Evolutionary conservation across 352 stramenopile genomes (phyloP).

Genomic region (Elongisporangium anandrum): DNA sequence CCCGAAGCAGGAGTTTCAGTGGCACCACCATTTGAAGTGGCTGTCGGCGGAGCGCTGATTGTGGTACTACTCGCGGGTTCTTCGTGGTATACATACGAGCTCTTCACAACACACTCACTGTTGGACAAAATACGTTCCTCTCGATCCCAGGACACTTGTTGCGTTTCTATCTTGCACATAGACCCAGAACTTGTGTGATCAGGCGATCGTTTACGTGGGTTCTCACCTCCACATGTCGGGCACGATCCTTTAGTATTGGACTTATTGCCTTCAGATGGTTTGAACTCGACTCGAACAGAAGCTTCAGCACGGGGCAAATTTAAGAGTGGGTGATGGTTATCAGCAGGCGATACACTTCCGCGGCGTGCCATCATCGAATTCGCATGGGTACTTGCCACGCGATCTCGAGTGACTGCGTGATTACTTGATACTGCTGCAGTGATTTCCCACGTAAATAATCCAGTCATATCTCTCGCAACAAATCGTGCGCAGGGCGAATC

Average conservation of each 20-base stretch:
- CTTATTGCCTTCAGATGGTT: constrained; percentile 17
- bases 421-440: constrained; percentile 23
- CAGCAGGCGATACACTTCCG: neutral
- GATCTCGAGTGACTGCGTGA: neutral
- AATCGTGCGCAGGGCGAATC: constrained; percentile 74
- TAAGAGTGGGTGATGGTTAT: neutral
- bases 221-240: constrained; percentile 53
- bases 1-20: neutral
- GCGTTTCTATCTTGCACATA: constrained; percentile 32
- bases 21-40: constrained; percentile 1
- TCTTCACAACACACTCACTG: constrained; percentile 61
- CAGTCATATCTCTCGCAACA: constrained; percentile 82
- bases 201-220: constrained; percentile 14
- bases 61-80: constrained; percentile 9
- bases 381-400: neutral
- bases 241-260: neutral
- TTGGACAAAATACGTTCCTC: constrained; percentile 63
- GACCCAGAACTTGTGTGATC: neutral
- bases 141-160: constrained; percentile 54
- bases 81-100: constrained; percentile 76
- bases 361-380: neutral
- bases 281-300: constrained; percentile 60
- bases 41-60: neutral
- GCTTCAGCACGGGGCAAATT: constrained; percentile 33
- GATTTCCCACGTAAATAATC: constrained; percentile 83